Base-by-base conservation (phyloP, 306 rosid species). In the Glycine tomentella region DNA sequence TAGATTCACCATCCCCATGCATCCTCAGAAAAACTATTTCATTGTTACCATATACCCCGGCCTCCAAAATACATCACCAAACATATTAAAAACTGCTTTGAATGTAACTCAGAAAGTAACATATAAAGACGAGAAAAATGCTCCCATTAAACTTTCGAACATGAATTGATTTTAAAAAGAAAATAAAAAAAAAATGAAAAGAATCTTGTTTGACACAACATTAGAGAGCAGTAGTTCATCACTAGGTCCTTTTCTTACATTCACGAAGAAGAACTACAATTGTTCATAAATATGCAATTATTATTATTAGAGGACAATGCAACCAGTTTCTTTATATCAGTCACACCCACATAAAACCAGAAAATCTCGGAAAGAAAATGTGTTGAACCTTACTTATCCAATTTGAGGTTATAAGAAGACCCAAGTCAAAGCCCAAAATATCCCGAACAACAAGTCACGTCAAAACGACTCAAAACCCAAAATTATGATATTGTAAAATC, bases 381-480 rank as follows among this genome's bases (percentile, higher is more conserved):
- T 25, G 31, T 25, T 25, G 31, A 25, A 25, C 11, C 46, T 36
- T 20, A 53, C 58, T 10, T 45, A 80, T 66, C 61, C 48, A 67
- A 59, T 40, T 61, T 64, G 57, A 69, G 62, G 40, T 31, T 66
- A 73, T 33, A 49, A 70, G 9, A 61, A 63, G 50, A 59, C 64
- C 63, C 11, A 79, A 79, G 86, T 85, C 85, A 82, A 70, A 73
- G 49, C 76, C 80, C 89, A 57, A 83, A 72, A 42, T 42, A 56
- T 86, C 80, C 16, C 55, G 55, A 62, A 63, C 20, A 69, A 14
- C 12, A 14, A 6, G 33, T 11, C 12, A 69, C 50, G 52, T 79
- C 40, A 25, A 25, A 25, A 25, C 31, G 31, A 25, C 31, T 25
- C 31, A 70, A 79, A 58, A 46, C 3, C 64, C 63, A 70, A 58